Evolutionary conservation across 495 filamentous ascomycete genomes (phyloP), one percentile per base, ranked within the genome.

Genomic region (Collariella sp.): DNA sequence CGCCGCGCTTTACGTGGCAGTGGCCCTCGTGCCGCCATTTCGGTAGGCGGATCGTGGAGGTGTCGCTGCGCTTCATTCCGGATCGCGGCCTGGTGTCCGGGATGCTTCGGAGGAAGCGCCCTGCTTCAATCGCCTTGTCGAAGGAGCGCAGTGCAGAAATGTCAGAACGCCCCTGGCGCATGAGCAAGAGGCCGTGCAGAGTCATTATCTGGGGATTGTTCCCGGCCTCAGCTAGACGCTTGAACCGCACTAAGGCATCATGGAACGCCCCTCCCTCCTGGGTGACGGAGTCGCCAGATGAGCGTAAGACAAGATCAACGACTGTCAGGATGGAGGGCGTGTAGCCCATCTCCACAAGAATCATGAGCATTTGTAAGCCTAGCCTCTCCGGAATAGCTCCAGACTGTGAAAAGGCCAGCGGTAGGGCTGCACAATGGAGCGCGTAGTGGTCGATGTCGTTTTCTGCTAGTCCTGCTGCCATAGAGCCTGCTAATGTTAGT

Each of bases 11-110:
- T 56, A 20, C 58, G 12, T 63, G 50, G 56, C 66, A 73, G 47
- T 46, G 39, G 2, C 35, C 38, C 43, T 69, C 66, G 60, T 62
- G 67, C 29, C 58, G 54, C 71, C 71, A 75, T 46, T 36, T 51
- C 39, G 65, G 62, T 15, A 22, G 10, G 13, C 64, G 55, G 41
- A 18, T 7, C 13, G 34, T 22, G 5, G 40, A 18, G 7, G 15
- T 23, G 29, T 5, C 41, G 3, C 39, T n/a, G n/a, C n/a, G n/a
- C n/a, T n/a, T n/a, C n/a, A n/a, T n/a, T n/a, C n/a, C n/a, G n/a
- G n/a, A n/a, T n/a, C 38, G 0, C 16, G 1, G 18, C 19, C 20
- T n/a, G 54, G 16, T 23, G 16, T 31, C 3, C n/a, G 20, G 15
- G n/a, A 39, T 31, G 39, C n/a, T 34, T 9, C n/a, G 36, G 40